Evolutionary conservation across 2,329 filamentous ascomycete genomes (phyloP).

Genomic region (Dothidotthia symphoricarpi): DNA sequence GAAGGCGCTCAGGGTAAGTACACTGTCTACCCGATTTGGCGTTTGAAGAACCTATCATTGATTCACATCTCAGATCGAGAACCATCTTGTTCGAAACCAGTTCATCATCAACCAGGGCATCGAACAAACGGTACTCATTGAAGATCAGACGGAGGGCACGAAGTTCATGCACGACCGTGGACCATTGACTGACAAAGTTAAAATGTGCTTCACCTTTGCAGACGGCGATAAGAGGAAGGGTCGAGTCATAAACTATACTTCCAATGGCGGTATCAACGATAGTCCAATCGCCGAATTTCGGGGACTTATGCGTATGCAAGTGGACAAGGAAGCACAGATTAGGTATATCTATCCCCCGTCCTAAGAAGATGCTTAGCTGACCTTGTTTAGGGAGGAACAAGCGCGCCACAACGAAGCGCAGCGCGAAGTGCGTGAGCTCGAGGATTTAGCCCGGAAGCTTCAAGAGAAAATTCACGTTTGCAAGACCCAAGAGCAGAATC

Average conservation of each 20-base stretch:
- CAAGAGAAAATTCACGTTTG: conserved; percentile 48
- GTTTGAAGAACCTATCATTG: conserved; percentile 1
- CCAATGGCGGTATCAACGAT: conserved; percentile 50
- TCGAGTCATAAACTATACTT: conserved; percentile 47
- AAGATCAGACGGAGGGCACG: conserved; percentile 64
- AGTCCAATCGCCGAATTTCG: conserved; percentile 55
- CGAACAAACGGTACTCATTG: conserved; percentile 80
- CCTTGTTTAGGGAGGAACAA: conserved; percentile 43
- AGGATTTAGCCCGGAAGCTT: conserved; percentile 33
- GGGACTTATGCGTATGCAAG: conserved; percentile 70
- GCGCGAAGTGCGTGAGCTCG: conserved; percentile 28
- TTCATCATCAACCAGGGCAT: conserved; percentile 80
- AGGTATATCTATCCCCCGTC: conserved; percentile 38
- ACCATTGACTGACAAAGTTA: conserved; percentile 61
- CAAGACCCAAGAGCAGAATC: conserved; percentile 50
- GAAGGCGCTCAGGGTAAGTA: conserved; percentile 64
- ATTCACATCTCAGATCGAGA: conserved; percentile 61
- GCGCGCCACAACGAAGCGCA: conserved; percentile 54
- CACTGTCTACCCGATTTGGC: not conserved
- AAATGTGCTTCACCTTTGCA: conserved; percentile 67
- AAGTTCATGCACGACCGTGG: conserved; percentile 64
- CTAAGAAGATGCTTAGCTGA: not conserved
- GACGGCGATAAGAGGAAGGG: conserved; percentile 61
- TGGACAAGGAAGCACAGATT: conserved; percentile 69
- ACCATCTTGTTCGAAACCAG: conserved; percentile 73